Evolutionary conservation across 768 basidiomycete genomes (phyloP).

Genomic region (Mycena olivaceomarginata): DNA sequence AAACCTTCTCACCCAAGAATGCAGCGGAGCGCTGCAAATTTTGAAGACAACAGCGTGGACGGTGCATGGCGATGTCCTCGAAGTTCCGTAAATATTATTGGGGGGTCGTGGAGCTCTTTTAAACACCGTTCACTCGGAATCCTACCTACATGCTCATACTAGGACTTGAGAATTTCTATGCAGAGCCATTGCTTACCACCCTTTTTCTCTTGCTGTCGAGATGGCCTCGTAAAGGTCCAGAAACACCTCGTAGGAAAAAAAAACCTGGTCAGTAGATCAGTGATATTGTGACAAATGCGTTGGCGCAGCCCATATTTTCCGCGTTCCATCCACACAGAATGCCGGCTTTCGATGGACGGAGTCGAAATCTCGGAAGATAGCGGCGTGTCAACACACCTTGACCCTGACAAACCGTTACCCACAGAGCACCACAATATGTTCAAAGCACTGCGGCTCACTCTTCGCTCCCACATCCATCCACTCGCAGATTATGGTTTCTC

Average conservation of each 20-base stretch:
- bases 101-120: too few relatives aligned
- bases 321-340: not conserved
- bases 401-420: constrained; percentile 17
- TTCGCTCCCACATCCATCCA: constrained; percentile 29
- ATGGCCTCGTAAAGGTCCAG: too few relatives aligned
- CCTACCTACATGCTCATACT: too few relatives aligned
- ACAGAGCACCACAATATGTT: constrained; percentile 30
- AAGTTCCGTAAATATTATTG: too few relatives aligned
- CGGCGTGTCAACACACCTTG: constrained; percentile 29
- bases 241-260: too few relatives aligned
- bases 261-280: too few relatives aligned
- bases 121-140: too few relatives aligned
- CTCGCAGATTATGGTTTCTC: constrained; percentile 21
- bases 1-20: not conserved
- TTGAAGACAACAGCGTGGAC: not conserved
- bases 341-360: constrained; percentile 1
- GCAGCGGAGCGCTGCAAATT: not conserved
- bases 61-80: too few relatives aligned
- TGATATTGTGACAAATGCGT: not conserved
- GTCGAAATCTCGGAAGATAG: constrained; percentile 23
- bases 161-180: too few relatives aligned
- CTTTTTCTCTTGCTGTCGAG: too few relatives aligned
- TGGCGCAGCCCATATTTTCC: not conserved
- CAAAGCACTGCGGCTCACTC: constrained; percentile 32
- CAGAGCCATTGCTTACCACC: too few relatives aligned